Conservation (phyloP, 2,329 filamentous ascomycete species). For the Xylaria sp. region DNA sequence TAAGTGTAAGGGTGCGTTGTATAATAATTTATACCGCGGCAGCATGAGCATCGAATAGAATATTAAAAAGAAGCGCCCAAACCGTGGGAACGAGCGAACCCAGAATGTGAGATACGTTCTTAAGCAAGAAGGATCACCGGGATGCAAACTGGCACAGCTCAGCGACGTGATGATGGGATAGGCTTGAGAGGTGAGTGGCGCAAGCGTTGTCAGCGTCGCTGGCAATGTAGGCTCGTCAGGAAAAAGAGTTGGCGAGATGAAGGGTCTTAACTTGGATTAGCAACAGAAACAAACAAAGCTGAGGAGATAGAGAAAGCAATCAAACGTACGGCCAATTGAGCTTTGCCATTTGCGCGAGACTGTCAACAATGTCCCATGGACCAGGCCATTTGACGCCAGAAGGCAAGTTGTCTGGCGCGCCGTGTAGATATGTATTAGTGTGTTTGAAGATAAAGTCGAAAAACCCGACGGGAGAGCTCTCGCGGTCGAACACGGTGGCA, state of each 20-base stretch:
- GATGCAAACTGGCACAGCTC: conserved; percentile 90
- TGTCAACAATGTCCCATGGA: conserved; percentile 81
- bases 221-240: conserved; percentile 76
- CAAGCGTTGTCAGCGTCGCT: conserved; percentile 72
- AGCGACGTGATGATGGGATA: conserved; percentile 88
- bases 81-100: conserved; percentile 81
- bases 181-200: conserved; percentile 82
- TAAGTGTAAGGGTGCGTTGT: conserved; percentile 75
- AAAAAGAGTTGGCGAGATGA: conserved; percentile 87
- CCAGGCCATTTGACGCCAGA: conserved; percentile 76
- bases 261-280: conserved; percentile 64
- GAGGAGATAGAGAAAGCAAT: conserved; percentile 7
- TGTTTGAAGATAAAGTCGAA: conserved; percentile 72
- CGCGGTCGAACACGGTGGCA: conserved; percentile 79
- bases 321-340: conserved; percentile 81
- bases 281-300: neutral
- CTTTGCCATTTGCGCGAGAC: conserved; percentile 81
- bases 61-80: conserved; percentile 81
- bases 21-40: conserved; percentile 73
- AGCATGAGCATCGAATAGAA: conserved; percentile 79
- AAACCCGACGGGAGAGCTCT: conserved; percentile 63
- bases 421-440: conserved; percentile 82
- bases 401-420: conserved; percentile 76
- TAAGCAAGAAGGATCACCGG: conserved; percentile 85
- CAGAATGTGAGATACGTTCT: conserved; percentile 90